Evolutionary conservation across 2,329 filamentous ascomycete genomes (phyloP).

Genomic region (Paraconiothyrium sp.): DNA sequence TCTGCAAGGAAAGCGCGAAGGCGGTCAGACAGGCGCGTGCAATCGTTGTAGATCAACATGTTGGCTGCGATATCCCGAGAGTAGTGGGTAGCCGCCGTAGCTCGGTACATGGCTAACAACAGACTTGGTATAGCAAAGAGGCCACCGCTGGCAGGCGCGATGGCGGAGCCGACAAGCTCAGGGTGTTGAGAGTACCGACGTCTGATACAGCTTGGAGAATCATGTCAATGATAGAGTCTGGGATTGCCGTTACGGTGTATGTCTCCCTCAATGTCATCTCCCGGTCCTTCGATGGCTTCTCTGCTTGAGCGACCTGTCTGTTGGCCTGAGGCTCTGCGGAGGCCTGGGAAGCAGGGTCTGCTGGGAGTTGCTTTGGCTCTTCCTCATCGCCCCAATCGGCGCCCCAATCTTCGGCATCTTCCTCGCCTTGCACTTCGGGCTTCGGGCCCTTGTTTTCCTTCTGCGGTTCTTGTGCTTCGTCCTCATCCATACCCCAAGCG

Average conservation of each 20-base stretch:
- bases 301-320: slow-evolving; percentile 35
- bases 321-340: slow-evolving; percentile 42
- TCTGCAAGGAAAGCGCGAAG: slow-evolving; percentile 60
- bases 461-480: slow-evolving; percentile 31
- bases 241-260: slow-evolving; percentile 89
- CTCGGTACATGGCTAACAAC: slow-evolving; percentile 79
- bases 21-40: slow-evolving; percentile 65
- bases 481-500: slow-evolving; percentile 58
- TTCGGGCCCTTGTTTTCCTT: slow-evolving; percentile 48
- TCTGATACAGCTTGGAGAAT: slow-evolving; percentile 63
- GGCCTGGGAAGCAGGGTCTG: slow-evolving; percentile 27
- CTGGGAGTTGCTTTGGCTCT: slow-evolving; percentile 28
- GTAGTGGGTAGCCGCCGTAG: slow-evolving; percentile 79
- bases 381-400: slow-evolving; percentile 75
- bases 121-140: slow-evolving; percentile 78
- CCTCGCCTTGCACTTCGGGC: slow-evolving; percentile 39
- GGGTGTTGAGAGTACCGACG: slow-evolving; percentile 64
- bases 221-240: slow-evolving; percentile 76
- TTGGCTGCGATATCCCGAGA: slow-evolving; percentile 65
- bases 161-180: slow-evolving; percentile 58
- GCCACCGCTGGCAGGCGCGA: slow-evolving; percentile 73
- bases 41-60: slow-evolving; percentile 74
- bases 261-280: slow-evolving; percentile 84
- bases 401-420: slow-evolving; percentile 76
- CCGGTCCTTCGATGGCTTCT: slow-evolving; percentile 50